Evolutionary conservation across 345 rosid species (phyloP).

Genomic region (Ceriops zippeliana): DNA sequence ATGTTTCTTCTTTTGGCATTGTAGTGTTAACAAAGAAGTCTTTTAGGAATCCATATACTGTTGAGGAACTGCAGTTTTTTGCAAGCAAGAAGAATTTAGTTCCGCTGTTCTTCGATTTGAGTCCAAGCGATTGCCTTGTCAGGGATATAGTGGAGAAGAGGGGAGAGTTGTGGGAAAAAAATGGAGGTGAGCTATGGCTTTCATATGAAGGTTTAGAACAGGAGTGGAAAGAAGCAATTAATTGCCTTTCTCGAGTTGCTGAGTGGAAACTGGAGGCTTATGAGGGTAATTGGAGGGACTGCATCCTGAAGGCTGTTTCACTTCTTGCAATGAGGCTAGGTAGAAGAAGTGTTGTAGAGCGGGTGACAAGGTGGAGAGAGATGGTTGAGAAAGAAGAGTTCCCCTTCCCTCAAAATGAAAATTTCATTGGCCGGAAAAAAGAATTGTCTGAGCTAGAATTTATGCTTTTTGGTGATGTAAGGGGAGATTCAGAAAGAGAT

Average conservation of each 20-base stretch:
- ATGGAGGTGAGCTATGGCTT: slow-evolving; percentile 85
- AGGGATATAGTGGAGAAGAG: slow-evolving; percentile 91
- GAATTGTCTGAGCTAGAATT: slow-evolving; percentile 85
- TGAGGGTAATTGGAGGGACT: slow-evolving; percentile 89
- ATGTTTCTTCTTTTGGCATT: slow-evolving; percentile 77
- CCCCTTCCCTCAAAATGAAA: slow-evolving; percentile 76
- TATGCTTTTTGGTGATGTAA: slow-evolving; percentile 77
- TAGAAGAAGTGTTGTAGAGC: slow-evolving; percentile 82
- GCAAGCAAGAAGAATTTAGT: slow-evolving; percentile 78
- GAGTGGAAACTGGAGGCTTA: slow-evolving; percentile 94
- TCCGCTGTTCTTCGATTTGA: slow-evolving; percentile 78
- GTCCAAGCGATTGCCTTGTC: slow-evolving; percentile 81
- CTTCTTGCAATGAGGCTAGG: slow-evolving; percentile 74
- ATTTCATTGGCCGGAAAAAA: slow-evolving; percentile 83
- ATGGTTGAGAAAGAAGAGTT: slow-evolving; percentile 81
- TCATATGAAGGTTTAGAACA: slow-evolving; percentile 80
- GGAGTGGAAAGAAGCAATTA: slow-evolving; percentile 92
- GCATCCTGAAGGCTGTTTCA: slow-evolving; percentile 68
- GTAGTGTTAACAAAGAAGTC: slow-evolving; percentile 76
- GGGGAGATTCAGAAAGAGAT: slow-evolving; percentile 71
- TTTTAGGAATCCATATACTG: slow-evolving; percentile 66
- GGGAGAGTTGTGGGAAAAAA: slow-evolving; percentile 92
- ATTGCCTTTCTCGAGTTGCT: slow-evolving; percentile 60
- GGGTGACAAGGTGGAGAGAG: slow-evolving; percentile 79
- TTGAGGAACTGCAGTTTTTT: slow-evolving; percentile 84